phyloP scores from a whole-genome alignment of 148 eudicot species.

The Camellia lanceoleosa region DNA sequence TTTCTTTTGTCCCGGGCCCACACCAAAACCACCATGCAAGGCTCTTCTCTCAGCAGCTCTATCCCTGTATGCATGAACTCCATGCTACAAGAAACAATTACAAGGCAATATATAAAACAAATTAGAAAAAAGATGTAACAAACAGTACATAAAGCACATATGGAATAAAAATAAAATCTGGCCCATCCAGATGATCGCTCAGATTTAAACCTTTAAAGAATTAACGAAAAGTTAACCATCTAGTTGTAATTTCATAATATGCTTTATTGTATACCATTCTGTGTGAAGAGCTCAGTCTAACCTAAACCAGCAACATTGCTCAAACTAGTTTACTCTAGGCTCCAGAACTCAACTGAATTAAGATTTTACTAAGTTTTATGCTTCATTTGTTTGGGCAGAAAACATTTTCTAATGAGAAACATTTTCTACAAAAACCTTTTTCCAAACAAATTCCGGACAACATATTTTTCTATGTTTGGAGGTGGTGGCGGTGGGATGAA shows the following conservation, averaged over 20 bases:
- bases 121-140: not conserved
- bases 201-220: not conserved
- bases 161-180: not conserved
- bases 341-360: too few species aligned
- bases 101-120: not conserved
- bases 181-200: not conserved
- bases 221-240: not conserved
- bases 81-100: conserved; percentile 23
- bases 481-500: too few species aligned
- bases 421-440: too few species aligned
- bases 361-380: not conserved
- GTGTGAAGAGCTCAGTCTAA: not conserved
- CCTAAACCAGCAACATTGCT: not conserved
- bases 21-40: conserved; percentile 80
- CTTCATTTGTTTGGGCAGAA: too few species aligned
- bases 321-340: too few species aligned
- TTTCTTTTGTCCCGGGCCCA: conserved; percentile 80
- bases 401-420: too few species aligned
- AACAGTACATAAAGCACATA: not conserved
- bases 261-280: not conserved
- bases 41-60: conserved; percentile 98
- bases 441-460: too few species aligned
- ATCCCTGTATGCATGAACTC: conserved; percentile 58
- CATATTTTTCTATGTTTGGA: too few species aligned
- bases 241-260: not conserved